These are phyloP conservation scores for Penicillium alfredii DNA, from an alignment of 495 filamentous ascomycete species.

Conservation along the genomic window DNA sequence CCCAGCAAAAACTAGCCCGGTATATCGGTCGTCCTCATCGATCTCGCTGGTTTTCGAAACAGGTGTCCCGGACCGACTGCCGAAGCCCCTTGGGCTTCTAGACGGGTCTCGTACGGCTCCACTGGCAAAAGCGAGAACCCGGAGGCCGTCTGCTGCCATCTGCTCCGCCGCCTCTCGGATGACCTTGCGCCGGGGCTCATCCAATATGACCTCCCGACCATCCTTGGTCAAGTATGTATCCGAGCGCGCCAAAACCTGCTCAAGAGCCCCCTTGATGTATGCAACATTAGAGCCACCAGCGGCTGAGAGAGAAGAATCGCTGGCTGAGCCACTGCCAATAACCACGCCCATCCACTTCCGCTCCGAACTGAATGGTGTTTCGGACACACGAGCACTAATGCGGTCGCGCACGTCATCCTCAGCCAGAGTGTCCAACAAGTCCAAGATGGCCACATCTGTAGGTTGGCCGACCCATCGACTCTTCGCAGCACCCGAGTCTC, in stretches of 20 bases:
- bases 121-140: slow-evolving; percentile 89
- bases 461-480: slow-evolving; percentile 96
- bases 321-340: slow-evolving; percentile 51
- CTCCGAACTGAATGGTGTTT: slow-evolving; percentile 94
- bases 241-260: slow-evolving; percentile 77
- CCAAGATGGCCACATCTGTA: slow-evolving; percentile 91
- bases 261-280: slow-evolving; percentile 92
- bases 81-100: slow-evolving; percentile 27
- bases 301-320: too few relatives aligned
- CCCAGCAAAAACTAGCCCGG: slow-evolving; percentile 80
- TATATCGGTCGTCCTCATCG: slow-evolving; percentile 67
- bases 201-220: slow-evolving; percentile 80
- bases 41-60: slow-evolving; percentile 35
- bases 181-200: slow-evolving; percentile 65
- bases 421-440: slow-evolving; percentile 81
- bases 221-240: slow-evolving; percentile 86
- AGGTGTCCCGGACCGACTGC: slow-evolving; percentile 49
- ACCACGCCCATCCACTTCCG: slow-evolving; percentile 98
- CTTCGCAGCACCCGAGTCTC: slow-evolving; percentile 53
- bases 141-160: slow-evolving; percentile 89
- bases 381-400: slow-evolving; percentile 68
- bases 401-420: slow-evolving; percentile 86
- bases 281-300: slow-evolving; percentile 57
- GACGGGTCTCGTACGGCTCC: slow-evolving; percentile 43
- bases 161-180: slow-evolving; percentile 75